phyloP scores from a whole-genome alignment of 73 alveolate genomes.

The Durusdinium trenchii region DNA sequence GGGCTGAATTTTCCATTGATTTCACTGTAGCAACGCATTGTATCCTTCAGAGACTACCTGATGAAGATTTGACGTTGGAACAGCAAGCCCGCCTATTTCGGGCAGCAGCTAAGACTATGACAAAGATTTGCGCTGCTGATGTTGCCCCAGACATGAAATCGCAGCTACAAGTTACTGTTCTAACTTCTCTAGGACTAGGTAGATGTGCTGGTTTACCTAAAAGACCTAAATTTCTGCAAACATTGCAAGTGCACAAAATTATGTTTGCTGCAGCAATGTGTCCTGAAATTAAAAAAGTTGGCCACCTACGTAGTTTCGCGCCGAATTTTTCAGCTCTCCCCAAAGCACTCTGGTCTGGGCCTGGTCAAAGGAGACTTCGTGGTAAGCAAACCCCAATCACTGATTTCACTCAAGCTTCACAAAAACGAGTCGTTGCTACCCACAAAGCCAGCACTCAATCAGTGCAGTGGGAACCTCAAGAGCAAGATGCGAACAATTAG shows the following conservation, averaged over 20 bases:
- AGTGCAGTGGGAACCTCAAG: not conserved
- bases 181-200: not conserved
- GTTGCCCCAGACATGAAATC: not conserved
- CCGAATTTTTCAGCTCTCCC: not conserved
- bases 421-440: not conserved
- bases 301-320: not conserved
- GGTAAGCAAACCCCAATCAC: not conserved
- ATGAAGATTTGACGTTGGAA: not conserved
- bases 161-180: not conserved
- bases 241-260: not conserved
- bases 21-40: not conserved
- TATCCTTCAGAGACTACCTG: not conserved
- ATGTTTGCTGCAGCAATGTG: not conserved
- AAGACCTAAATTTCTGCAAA: not conserved
- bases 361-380: not conserved
- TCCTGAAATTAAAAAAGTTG: not conserved
- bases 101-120: not conserved
- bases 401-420: not conserved
- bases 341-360: not conserved
- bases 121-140: not conserved
- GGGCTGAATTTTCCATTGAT: not conserved
- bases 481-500: not conserved
- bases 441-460: not conserved
- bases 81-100: not conserved
- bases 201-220: not conserved